Percentiles rank a stretch among this genome's conserved stretches.
phyloP scores from a whole-genome alignment of 2,329 filamentous ascomycete genomes.

The Ascosphaera apis region DNA sequence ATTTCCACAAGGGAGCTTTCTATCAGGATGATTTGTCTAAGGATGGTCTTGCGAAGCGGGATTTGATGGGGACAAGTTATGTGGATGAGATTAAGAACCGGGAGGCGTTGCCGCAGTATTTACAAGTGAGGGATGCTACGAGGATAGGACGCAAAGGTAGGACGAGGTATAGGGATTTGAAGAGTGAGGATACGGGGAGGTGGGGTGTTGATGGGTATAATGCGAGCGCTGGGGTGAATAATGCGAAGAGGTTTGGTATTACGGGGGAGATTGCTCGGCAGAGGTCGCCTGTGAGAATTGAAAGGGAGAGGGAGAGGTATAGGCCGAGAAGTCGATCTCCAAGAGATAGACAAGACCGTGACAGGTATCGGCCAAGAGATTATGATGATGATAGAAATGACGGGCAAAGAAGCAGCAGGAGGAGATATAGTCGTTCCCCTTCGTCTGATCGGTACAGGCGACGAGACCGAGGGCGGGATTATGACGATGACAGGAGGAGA shows the following conservation, averaged over 20 bases:
- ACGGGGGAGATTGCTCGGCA: constrained; percentile 24
- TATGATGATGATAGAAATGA: no score
- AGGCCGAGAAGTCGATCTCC: no score
- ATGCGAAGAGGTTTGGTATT: constrained; percentile 16
- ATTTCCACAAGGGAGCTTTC: constrained; percentile 92
- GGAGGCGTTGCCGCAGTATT: constrained; percentile 65
- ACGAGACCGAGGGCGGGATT: no score
- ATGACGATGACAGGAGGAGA: no score
- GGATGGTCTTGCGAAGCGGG: constrained; percentile 52
- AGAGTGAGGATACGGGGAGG: constrained; percentile 68
- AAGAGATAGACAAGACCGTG: no score
- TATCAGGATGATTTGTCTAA: constrained; percentile 61
- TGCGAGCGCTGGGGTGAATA: constrained; percentile 5
- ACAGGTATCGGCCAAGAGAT: no score
- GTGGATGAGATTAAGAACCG: constrained; percentile 65
- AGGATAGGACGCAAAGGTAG: constrained; percentile 81
- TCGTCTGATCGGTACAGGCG: no score
- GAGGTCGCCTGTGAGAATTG: no score
- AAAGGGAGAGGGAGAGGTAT: no score
- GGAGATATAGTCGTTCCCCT: no score
- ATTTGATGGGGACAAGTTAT: constrained; percentile 68
- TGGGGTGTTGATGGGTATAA: constrained; percentile 39
- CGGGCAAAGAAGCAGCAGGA: no score
- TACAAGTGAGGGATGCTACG: constrained; percentile 85
- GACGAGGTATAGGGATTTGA: constrained; percentile 73